A percentile compares a stretch with the other conserved stretches of the same genome.
phyloP scores from a whole-genome alignment of 2,329 filamentous ascomycete species.

The Fusarium begoniae region DNA sequence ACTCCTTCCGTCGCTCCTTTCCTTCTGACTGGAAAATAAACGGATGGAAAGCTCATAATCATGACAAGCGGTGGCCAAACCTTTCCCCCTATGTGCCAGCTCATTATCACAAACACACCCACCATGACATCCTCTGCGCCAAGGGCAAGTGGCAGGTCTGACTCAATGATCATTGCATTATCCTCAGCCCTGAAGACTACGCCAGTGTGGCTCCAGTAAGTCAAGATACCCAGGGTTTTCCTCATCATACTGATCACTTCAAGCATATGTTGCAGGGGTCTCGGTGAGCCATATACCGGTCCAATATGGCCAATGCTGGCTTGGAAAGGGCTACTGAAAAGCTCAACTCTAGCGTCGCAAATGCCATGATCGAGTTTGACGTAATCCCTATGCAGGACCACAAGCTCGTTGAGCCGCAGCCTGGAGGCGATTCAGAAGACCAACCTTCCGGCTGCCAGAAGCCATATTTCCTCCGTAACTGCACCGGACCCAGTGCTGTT shows the following conservation, averaged over 20 bases:
- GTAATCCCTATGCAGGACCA: neutral
- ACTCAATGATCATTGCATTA: neutral
- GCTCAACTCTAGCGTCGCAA: no score
- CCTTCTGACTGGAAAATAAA: neutral
- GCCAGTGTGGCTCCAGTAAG: neutral
- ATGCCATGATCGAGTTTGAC: neutral
- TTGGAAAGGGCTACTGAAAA: neutral
- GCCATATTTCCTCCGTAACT: neutral
- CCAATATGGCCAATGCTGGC: neutral
- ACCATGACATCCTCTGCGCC: neutral
- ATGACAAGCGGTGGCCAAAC: no score
- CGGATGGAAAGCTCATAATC: no score
- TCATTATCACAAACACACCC: neutral
- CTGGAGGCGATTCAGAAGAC: no score
- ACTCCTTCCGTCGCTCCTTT: neutral
- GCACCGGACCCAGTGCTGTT: neutral
- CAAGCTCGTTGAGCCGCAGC: neutral
- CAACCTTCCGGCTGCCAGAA: neutral
- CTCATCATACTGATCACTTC: no score
- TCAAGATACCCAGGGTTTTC: accelerated
- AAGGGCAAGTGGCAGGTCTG: neutral
- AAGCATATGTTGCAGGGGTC: neutral
- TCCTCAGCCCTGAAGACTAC: no score
- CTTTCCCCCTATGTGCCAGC: neutral
- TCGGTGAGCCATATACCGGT: neutral